Evolutionary conservation across 2,329 filamentous ascomycete species (phyloP).

Genomic region (Fusarium acutatum): DNA sequence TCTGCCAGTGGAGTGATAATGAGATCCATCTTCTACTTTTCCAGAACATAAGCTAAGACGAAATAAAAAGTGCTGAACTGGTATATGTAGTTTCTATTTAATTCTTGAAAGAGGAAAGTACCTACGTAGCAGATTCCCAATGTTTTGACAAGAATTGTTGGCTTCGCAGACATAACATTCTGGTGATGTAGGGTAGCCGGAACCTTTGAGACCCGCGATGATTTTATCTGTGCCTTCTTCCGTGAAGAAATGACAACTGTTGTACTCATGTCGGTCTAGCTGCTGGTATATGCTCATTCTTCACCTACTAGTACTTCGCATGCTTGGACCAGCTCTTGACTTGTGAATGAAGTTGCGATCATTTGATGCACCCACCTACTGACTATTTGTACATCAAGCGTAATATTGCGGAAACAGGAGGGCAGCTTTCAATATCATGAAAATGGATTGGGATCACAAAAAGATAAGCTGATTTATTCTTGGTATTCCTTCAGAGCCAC

Average conservation of each 20-base stretch:
- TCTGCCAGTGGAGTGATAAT: neutral
- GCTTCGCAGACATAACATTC: neutral
- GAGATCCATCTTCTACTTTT: neutral
- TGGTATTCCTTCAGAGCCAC: neutral
- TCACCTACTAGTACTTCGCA: neutral
- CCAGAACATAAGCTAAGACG: accelerated
- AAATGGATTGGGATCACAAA: neutral
- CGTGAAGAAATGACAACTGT: neutral
- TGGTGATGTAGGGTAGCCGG: neutral
- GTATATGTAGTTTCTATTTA: accelerated
- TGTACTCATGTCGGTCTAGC: neutral
- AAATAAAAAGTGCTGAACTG: neutral
- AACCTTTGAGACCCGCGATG: too few relatives aligned
- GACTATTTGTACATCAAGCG: too few relatives aligned
- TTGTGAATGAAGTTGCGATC: neutral
- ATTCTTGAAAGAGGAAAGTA: neutral
- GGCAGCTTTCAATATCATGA: neutral
- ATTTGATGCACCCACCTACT: neutral
- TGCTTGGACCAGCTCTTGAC: neutral
- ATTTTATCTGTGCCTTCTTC: neutral
- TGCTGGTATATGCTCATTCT: too few relatives aligned
- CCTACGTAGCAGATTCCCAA: accelerated
- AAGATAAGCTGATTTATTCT: neutral
- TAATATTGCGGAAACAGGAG: neutral
- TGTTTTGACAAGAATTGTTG: neutral